These are phyloP conservation scores for sorghum (Sorghum bicolor) DNA, from an alignment of 176 grass and related monocot genomes.

Conservation along the genomic window DNA sequence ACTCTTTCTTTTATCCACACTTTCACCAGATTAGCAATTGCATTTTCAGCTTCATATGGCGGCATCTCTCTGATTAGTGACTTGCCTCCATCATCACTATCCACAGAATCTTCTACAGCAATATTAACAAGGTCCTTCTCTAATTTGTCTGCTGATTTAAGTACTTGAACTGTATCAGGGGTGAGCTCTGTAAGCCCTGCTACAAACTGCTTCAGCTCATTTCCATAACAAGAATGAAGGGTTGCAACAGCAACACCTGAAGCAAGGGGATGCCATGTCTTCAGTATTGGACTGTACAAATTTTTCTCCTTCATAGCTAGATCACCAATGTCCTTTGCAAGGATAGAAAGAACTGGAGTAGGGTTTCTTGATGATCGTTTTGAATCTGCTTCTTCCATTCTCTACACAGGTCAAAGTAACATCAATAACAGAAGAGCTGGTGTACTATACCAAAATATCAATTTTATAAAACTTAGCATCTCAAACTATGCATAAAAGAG, in stretches of 20 bases:
- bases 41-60: constrained; percentile 95
- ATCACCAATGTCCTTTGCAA: constrained; percentile 90
- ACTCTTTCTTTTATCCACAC: constrained; percentile 84
- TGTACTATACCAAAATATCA: neutral
- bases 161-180: constrained; percentile 86
- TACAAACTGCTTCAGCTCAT: constrained; percentile 95
- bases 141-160: constrained; percentile 93
- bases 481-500: constrained; percentile 15
- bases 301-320: constrained; percentile 94
- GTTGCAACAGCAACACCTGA: constrained; percentile 96
- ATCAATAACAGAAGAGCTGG: constrained; percentile 24
- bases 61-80: constrained; percentile 97
- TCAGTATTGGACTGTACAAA: constrained; percentile 88
- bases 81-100: constrained; percentile 99
- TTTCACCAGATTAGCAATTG: constrained; percentile 90
- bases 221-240: constrained; percentile 96
- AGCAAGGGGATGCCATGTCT: constrained; percentile 92
- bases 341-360: constrained; percentile 77
- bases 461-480: neutral
- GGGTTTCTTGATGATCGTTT: constrained; percentile 77
- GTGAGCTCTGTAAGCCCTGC: constrained; percentile 71
- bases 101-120: constrained; percentile 97
- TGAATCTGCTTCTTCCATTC: constrained; percentile 98
- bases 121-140: constrained; percentile 95
- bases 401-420: constrained; percentile 50